These are phyloP conservation scores for Termitomyces sp. DNA, from an alignment of 768 basidiomycete species.

Conservation along the genomic window DNA sequence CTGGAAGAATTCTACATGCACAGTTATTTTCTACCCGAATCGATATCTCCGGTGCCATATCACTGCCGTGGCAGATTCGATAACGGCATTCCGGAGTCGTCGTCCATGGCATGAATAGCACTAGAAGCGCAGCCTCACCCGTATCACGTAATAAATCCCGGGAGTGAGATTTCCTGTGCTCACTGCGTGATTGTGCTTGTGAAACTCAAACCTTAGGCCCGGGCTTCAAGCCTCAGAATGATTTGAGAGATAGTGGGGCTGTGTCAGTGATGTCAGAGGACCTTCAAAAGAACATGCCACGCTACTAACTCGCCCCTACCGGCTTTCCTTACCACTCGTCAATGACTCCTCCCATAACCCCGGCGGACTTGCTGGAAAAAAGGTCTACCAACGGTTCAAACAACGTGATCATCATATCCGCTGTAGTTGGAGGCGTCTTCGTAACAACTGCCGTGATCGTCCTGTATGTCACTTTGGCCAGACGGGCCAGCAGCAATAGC, in stretches of 20 bases:
- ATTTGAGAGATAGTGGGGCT: slow-evolving; percentile 3
- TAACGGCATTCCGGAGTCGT: neutral
- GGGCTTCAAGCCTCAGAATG: neutral
- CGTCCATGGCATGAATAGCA: neutral
- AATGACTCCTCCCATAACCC: neutral
- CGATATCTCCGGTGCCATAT: neutral
- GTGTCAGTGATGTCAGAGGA: neutral
- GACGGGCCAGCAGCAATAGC: neutral
- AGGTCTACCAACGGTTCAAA: neutral
- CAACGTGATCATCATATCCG: neutral
- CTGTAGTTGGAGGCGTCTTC: neutral
- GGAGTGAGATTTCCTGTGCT: neutral
- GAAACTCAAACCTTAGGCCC: neutral
- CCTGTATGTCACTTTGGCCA: neutral
- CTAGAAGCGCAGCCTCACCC: neutral
- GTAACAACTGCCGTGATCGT: neutral
- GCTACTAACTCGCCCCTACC: neutral
- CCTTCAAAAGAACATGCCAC: neutral
- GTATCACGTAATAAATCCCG: neutral
- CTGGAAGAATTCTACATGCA: neutral
- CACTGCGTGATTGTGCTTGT: neutral
- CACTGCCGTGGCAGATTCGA: neutral
- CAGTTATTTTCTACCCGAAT: neutral
- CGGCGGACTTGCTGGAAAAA: neutral
- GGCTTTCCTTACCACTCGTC: neutral